Percentiles rank a stretch among this genome's conserved stretches.
phyloP scores from a whole-genome alignment of 2,329 filamentous ascomycete genomes.

The Chaetomiaceae sp. region DNA sequence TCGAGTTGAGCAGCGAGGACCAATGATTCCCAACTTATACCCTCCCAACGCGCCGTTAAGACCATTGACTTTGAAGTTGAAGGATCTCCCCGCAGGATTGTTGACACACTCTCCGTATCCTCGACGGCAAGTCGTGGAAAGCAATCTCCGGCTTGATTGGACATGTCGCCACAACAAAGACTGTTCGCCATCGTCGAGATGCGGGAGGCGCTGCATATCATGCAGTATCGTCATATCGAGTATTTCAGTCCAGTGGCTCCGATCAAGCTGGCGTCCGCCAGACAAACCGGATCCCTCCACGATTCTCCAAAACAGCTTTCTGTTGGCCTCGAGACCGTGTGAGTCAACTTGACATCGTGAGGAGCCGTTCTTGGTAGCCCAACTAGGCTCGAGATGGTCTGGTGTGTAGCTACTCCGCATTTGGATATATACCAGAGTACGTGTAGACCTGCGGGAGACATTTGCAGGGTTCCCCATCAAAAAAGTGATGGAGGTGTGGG shows the following conservation, averaged over 20 bases:
- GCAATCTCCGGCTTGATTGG: slow-evolving; percentile 19
- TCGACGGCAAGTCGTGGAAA: slow-evolving; percentile 12
- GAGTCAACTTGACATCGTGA: slow-evolving; percentile 19
- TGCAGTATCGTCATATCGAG: slow-evolving; percentile 23
- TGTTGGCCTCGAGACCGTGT: background rate
- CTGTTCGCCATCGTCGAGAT: slow-evolving; percentile 17
- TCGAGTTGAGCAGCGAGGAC: slow-evolving; percentile 7
- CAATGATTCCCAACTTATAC: slow-evolving; percentile 24
- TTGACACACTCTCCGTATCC: background rate
- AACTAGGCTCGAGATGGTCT: slow-evolving; percentile 12
- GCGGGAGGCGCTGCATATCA: slow-evolving; percentile 26
- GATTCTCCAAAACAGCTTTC: background rate
- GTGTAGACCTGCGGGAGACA: no score
- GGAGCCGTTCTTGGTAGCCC: no score
- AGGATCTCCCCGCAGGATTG: slow-evolving; percentile 12
- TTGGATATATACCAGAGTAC: no score
- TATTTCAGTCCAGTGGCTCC: slow-evolving; percentile 14
- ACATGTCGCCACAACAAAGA: slow-evolving; percentile 2
- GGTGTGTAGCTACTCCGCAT: slow-evolving; percentile 21
- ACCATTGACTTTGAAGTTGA: slow-evolving; percentile 3
- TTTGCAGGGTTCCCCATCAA: no score
- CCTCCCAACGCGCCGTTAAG: slow-evolving; percentile 21
- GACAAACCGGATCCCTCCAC: slow-evolving; percentile 5
- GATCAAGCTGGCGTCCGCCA: background rate
- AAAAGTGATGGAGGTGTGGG: no score